Evolutionary conservation across 2,329 filamentous ascomycete species (phyloP), one percentile per base, ranked within the genome.

Genomic region (Zasmidium cellare): DNA sequence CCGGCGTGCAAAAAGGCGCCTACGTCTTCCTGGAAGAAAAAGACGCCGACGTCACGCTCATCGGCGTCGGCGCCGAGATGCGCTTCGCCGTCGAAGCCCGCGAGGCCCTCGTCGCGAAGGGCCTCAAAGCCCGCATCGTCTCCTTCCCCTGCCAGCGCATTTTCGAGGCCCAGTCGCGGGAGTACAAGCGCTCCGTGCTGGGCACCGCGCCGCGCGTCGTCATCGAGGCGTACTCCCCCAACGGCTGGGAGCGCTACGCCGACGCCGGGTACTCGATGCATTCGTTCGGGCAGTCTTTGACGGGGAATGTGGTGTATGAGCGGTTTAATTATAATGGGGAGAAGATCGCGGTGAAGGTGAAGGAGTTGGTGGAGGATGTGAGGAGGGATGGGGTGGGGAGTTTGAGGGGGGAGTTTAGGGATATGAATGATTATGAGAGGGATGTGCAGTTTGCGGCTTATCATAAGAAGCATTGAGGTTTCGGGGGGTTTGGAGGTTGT

Each of bases 191-290:
- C 0, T 64, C 76, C 1, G 77, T 80, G 1, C 71, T 86, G 1
- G 75, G 75, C 46, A 61, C 63, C 16, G 66, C 61, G 14, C 68
- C 67, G 7, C 53, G 66, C 2, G 80, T 88, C 16, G 81, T 86
- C 3, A 82, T 87, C 46, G 85, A 88, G 70, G 81, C 84, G 0
- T 86, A 84, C 66, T 77, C 80, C 1, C 75, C 79, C 1, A 81
- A 82, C 58, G 82, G 83, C 0, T 86, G 84, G 83, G 84, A 86
- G 71, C 70, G 83, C 19, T 86, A 85, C 64, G 83, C 83, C 0
- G 80, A 85, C 67, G 84, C 83, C 0, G 82, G 79, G 1, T 77
- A 77, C 58, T 80, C 76, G 49, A 80, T 86, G 77, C 75, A 76
- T 46, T 73, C 74, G 0, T 86, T 85, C 61, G 83, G 83, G 0